Base-by-base conservation (phyloP, 345 rosid species). In the Abelmoschus esculentus region DNA sequence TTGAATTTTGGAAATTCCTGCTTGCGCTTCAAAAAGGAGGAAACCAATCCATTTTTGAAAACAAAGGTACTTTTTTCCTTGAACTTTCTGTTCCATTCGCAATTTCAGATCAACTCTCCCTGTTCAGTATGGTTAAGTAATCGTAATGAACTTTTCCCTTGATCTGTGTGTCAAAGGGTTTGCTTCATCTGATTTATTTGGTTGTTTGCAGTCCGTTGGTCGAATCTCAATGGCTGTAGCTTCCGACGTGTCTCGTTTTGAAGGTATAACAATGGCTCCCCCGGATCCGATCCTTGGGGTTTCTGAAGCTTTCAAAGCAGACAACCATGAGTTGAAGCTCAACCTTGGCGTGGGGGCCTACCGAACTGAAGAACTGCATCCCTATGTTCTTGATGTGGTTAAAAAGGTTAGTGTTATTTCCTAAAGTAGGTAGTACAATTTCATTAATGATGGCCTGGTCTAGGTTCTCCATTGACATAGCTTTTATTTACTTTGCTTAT, bases 301-400 rank as follows among this genome's bases (percentile, higher is more conserved):
- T 72, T 89, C 96, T 9, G 96, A 95, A 80, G 97, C 99, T 60
- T 95, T 95, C 80, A 89, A 70, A 79, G 96, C 97, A 11, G 96
- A 91, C 74, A 87, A 76, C 2, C 69, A 86, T 74, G 91, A 81
- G n/a, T 81, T 69, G 79, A 95, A 95, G 79, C 99, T 95, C 79
- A 95, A 91, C 77, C 99, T 95, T 83, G 99, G 99, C 52, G 99
- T 91, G 10, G 99, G 99, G 40, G 99, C 99, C 42, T 95, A 91
- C 71, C 81, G 97, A 38, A 95, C 96, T 7, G 97, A 95, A 81
- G 96, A 91, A 77, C 82, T 95, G 62, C 89, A 91, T 79, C 96
- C 99, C 71, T 95, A 95, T 57, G 99, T 95, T 55, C 97, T 91
- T 64, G 71, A 90, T 78, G 99, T 95, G 72, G 99, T 95, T 79